phyloP scores from a whole-genome alignment of 2,329 filamentous ascomycete genomes.

The Chaetothyriales sp. region DNA sequence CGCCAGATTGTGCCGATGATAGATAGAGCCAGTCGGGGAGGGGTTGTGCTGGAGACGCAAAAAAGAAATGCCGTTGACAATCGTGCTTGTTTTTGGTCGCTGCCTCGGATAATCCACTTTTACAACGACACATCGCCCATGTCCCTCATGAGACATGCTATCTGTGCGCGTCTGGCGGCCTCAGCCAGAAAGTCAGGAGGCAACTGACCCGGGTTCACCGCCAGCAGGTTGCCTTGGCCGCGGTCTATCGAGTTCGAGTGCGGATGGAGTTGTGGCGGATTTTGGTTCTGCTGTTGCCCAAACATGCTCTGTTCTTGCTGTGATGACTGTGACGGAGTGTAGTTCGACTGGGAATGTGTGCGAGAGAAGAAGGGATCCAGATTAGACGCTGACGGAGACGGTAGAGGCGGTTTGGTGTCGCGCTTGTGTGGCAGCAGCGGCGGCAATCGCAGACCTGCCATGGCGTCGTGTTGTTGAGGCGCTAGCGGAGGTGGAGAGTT shows the following conservation, averaged over 20 bases:
- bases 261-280: constrained; percentile 14
- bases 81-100: background rate
- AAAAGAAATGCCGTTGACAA: background rate
- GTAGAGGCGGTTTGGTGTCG: constrained; percentile 14
- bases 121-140: constrained; percentile 56
- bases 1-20: too few species aligned
- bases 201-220: constrained; percentile 37
- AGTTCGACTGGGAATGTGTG: constrained; percentile 11
- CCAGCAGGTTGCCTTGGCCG: constrained; percentile 8
- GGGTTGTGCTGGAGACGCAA: too few species aligned
- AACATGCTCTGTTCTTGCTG: constrained; percentile 7
- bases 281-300: constrained; percentile 9
- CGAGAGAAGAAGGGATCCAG: constrained; percentile 15
- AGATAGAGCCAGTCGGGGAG: too few species aligned
- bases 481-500: constrained; percentile 10
- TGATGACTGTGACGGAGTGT: constrained; percentile 9
- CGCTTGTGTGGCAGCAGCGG: constrained; percentile 13
- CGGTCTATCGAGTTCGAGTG: constrained; percentile 18
- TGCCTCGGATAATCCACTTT: background rate
- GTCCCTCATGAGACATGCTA: constrained; percentile 77
- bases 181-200: constrained; percentile 78
- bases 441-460: constrained; percentile 5
- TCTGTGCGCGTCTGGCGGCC: constrained; percentile 82
- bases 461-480: constrained; percentile 8
- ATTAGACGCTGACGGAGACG: constrained; percentile 16